phyloP scores from a whole-genome alignment of 495 filamentous ascomycete species.

The Barbatosphaeria neglecta region DNA sequence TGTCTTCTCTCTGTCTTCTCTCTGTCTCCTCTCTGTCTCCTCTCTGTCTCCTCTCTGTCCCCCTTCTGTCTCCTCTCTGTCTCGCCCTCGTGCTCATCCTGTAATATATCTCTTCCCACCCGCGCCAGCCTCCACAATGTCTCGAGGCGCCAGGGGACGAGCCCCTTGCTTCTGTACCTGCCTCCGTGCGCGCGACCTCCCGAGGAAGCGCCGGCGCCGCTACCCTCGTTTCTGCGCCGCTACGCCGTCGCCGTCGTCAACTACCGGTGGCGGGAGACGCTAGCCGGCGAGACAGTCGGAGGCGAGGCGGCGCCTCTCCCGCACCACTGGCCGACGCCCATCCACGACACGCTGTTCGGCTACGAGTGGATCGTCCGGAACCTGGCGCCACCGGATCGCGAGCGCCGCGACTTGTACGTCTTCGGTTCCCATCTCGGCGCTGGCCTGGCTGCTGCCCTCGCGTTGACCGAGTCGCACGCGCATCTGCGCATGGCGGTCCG shows the following conservation, averaged over 20 bases:
- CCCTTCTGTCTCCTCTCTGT: too few species aligned
- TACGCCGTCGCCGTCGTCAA: constrained; percentile 27
- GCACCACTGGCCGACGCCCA: constrained; percentile 31
- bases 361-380: constrained; percentile 32
- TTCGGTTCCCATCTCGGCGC: constrained; percentile 41
- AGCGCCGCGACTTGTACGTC: constrained; percentile 28
- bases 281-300: not conserved
- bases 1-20: too few species aligned
- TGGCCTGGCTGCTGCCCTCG: constrained; percentile 32
- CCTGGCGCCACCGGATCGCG: constrained; percentile 10
- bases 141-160: constrained; percentile 8
- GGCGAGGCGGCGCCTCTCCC: constrained; percentile 1
- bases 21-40: too few species aligned
- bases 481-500: constrained; percentile 24
- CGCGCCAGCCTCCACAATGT: constrained; percentile 21
- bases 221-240: constrained; percentile 21
- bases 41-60: too few species aligned
- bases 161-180: constrained; percentile 23
- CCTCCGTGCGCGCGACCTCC: constrained; percentile 15
- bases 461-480: constrained; percentile 33
- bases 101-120: too few species aligned
- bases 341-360: constrained; percentile 35
- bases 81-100: too few species aligned
- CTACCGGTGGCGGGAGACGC: constrained; percentile 23
- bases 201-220: constrained; percentile 3